Conservation (phyloP, 192 early-diverging fungal species). For the Backusella australiensis region DNA sequence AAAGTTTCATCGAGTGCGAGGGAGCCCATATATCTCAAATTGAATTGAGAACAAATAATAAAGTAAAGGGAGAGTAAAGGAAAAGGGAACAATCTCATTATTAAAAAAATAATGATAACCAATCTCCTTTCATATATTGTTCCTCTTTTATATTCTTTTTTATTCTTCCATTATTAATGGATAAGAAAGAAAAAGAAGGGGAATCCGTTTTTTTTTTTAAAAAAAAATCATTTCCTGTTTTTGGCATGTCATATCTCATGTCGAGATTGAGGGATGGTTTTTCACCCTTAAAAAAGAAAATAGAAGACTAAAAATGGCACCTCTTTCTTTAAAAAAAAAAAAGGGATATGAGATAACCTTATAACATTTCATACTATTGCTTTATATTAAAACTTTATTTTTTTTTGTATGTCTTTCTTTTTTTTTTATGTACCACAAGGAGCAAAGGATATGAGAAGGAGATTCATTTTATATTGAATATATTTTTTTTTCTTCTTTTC, state of each 20-base stretch:
- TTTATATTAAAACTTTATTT: background rate
- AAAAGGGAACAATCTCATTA: background rate
- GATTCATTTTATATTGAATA: background rate
- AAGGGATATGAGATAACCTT: background rate
- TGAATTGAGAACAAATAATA: background rate
- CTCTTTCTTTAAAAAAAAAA: background rate
- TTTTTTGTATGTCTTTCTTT: background rate
- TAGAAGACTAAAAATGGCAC: background rate
- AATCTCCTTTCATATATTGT: background rate
- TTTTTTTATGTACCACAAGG: background rate
- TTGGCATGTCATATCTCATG: slow-evolving; percentile 4
- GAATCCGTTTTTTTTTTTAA: background rate
- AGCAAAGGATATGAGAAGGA: background rate
- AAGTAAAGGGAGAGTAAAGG: background rate
- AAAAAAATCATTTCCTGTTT: background rate
- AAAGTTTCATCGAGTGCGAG: background rate
- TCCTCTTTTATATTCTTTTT: background rate
- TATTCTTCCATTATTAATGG: background rate
- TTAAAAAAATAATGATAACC: background rate
- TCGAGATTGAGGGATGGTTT: background rate
- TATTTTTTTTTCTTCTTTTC: background rate
- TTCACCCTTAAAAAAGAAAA: background rate
- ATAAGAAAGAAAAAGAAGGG: background rate
- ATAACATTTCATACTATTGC: background rate
- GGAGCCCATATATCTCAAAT: background rate